Conservation (phyloP, 176 grass and related monocot genomes). For the Canna indica region DNA sequence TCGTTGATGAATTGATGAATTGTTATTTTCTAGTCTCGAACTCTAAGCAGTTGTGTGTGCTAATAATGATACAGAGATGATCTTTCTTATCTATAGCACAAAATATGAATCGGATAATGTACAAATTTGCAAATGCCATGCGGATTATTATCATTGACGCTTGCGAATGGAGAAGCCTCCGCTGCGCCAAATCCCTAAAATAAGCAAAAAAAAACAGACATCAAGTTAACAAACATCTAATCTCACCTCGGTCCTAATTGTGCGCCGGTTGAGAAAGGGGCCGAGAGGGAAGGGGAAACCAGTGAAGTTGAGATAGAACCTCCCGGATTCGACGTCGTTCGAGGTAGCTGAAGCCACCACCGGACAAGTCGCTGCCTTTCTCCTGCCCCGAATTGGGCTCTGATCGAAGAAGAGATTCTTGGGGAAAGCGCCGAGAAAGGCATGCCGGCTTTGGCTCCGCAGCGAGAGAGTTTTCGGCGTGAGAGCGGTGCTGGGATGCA, state of each 20-base stretch:
- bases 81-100: too few species aligned
- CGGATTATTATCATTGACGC: too few species aligned
- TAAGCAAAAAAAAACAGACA: not conserved
- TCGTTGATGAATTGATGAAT: too few species aligned
- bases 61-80: too few species aligned
- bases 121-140: too few species aligned
- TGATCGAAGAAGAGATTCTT: slow-evolving; percentile 7
- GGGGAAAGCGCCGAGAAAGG: not conserved
- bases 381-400: not conserved
- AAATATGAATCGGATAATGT: too few species aligned
- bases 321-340: slow-evolving; percentile 15
- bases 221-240: not conserved
- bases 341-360: slow-evolving; percentile 32
- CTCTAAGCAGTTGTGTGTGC: too few species aligned
- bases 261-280: slow-evolving; percentile 82
- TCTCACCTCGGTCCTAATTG: slow-evolving; percentile 69
- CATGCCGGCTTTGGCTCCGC: not conserved
- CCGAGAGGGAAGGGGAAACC: slow-evolving; percentile 96
- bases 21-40: too few species aligned
- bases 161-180: too few species aligned
- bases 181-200: not conserved
- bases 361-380: not conserved
- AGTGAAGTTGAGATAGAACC: slow-evolving; percentile 94
- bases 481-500: slow-evolving; percentile 19
- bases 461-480: slow-evolving; percentile 10